Base-by-base conservation (phyloP, 202 grass and related monocot genomes). In the Musa balbisiana region DNA sequence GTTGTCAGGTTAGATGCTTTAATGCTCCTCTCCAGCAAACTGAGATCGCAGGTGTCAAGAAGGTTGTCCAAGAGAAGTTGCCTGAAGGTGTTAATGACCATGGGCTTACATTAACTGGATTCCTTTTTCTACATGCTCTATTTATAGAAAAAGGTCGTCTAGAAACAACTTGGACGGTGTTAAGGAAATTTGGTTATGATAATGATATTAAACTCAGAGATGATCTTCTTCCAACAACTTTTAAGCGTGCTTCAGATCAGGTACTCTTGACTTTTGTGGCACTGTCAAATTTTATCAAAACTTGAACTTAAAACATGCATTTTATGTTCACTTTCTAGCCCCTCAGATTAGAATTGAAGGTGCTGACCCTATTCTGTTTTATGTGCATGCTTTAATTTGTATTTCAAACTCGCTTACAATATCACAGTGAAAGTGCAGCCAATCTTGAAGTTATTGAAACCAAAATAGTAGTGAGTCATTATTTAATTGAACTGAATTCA, bases 91-190 rank as follows among this genome's bases (percentile, higher is more conserved):
- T 94, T 72, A 89, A 89, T 73, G 88, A 92, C 3, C 74, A 69
- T 20, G 94, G 94, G 9, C 91, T 98, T 73, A 98, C 91, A 29
- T 81, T 98, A 80, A 98, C 91, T 49, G 94, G 94, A 15, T 98
- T 98, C 43, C 86, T 98, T 80, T 98, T 94, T 69, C 84, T 98
- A 62, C 95, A 98, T 83, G 95, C 87, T 52, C 84, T 98, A 54
- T 98, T 98, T 76, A 98, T 98, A 76, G 94, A 98, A 83, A 98
- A 94, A 82, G 94, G 94, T 15, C 86, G 95, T 19, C 77, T 98
- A 24, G 95, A 98, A 84, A 98, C 95, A 52, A 98, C 91, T 56
- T 98, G 95, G 95, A 94, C 95, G 10, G 95, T 94, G 29, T 74
- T 98, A 71, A 94, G 95, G 75, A 98, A 98, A 78, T 98, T 98